These are phyloP conservation scores for Calamus simplicifolius DNA, from an alignment of 176 grass and related monocot species.

Conservation along the genomic window DNA sequence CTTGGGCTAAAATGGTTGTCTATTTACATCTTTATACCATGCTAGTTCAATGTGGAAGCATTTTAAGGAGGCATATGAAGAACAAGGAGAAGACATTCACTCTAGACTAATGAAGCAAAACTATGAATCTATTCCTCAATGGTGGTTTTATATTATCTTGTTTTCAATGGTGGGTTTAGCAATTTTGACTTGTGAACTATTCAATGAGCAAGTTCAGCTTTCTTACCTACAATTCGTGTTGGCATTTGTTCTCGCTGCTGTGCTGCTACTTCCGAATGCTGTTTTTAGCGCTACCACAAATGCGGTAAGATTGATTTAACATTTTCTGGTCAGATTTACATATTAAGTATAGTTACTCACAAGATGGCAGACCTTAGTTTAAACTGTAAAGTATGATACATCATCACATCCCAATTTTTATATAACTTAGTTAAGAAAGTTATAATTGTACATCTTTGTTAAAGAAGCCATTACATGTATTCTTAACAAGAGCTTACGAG, in stretches of 20 bases:
- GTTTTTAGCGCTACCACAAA: background rate
- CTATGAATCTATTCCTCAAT: background rate
- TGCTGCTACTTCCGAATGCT: background rate
- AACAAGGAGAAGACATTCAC: background rate
- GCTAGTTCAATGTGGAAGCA: background rate
- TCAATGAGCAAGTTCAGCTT: background rate
- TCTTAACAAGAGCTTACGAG: no score
- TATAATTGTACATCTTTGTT: background rate
- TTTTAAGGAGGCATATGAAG: background rate
- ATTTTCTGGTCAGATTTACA: background rate
- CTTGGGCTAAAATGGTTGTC: background rate
- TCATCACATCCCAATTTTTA: no score
- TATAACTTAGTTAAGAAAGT: no score
- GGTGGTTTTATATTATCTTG: background rate
- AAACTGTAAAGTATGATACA: no score
- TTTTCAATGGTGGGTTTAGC: background rate
- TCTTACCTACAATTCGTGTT: background rate
- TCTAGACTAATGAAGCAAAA: background rate
- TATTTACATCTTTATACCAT: background rate
- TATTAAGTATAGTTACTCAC: background rate
- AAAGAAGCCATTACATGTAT: background rate
- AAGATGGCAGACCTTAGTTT: no score
- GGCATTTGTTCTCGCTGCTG: background rate
- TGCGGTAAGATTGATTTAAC: background rate
- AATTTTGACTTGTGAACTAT: background rate